Base-by-base conservation (phyloP, 2,329 filamentous ascomycete genomes). In the Alternaria metachromatica region DNA sequence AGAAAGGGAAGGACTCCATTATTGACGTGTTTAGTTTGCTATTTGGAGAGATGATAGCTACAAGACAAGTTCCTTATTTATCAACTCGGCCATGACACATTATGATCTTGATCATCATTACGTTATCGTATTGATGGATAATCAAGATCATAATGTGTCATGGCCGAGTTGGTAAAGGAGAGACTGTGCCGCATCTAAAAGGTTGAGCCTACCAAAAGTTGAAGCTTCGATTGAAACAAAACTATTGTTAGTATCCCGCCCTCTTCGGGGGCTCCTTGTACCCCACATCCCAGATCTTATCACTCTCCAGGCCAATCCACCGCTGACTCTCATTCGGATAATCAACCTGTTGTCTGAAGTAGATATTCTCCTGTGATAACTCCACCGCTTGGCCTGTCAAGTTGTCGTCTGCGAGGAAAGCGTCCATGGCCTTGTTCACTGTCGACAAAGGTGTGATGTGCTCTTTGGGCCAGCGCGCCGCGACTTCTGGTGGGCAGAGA, bases 331-430 rank as follows among this genome's bases (percentile, higher is more conserved):
- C 77, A 65, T 81, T 80, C 9, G 74, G 71, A 68, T 76, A 83
- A 13, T 79, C 79, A 25, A 76, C 68, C 60, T 74, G 76, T 54
- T 80, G 63, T 53, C 81, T 77, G 56, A 83, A 82, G 53, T 79
- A 80, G 11, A 84, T 72, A 6, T 80, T 73, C n/a, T 81, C 81
- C 60, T 79, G 70, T 4, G 72, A 75, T 51, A 83, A 69, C 69
- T 84, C 82, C 13, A 83, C 80, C 8, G 73, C 73, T 65, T 82
- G 75, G 0, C 81, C 82, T 0, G 77, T 80, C 71, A 81, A 64
- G 1, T 59, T 70, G 46, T 79, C 71, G 48, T 78, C 75, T 0
- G 55, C 72, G 11, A 81, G 63, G 45, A 82, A 74, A 11, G 75
- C 78, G 55, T 80, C 76, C 53, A 82, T 82, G 5, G 78, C 79